Conservation (phyloP, 805 yeast genomes). For the Jamesozyma rosinii region DNA sequence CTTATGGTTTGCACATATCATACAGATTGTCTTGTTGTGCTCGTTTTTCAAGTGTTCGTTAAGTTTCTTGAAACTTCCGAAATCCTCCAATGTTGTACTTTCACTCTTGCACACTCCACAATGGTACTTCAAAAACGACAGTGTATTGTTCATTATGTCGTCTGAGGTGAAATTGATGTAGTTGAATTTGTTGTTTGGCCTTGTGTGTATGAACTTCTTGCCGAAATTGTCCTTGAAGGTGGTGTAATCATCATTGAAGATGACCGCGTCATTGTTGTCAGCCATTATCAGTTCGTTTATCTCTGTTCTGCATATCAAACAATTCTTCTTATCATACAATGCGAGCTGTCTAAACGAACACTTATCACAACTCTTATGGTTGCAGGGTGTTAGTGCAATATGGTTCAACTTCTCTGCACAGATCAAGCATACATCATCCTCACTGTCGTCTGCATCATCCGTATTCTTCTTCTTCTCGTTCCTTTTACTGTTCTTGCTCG, state of each 20-base stretch:
- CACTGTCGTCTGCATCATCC: slow-evolving; percentile 23
- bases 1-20: slow-evolving; percentile 68
- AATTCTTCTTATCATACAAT: slow-evolving; percentile 58
- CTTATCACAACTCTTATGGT: slow-evolving; percentile 71
- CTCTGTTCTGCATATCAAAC: slow-evolving; percentile 79
- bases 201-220: background rate
- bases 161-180: slow-evolving; percentile 48
- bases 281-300: slow-evolving; percentile 50
- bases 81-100: slow-evolving; percentile 14
- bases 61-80: slow-evolving; percentile 45
- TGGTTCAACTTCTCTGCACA: slow-evolving; percentile 67
- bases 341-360: slow-evolving; percentile 82
- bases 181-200: background rate
- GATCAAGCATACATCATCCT: slow-evolving; percentile 55
- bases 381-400: slow-evolving; percentile 72
- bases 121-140: slow-evolving; percentile 41
- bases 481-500: slow-evolving; percentile 2
- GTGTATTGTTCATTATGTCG: slow-evolving; percentile 39
- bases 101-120: slow-evolving; percentile 45
- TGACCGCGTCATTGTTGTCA: slow-evolving; percentile 22
- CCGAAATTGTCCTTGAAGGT: background rate
- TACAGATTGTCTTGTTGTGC: slow-evolving; percentile 62
- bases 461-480: background rate
- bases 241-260: background rate
- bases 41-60: slow-evolving; percentile 53